phyloP scores from a whole-genome alignment of 306 rosid genomes.

The Cicer judaicum region DNA sequence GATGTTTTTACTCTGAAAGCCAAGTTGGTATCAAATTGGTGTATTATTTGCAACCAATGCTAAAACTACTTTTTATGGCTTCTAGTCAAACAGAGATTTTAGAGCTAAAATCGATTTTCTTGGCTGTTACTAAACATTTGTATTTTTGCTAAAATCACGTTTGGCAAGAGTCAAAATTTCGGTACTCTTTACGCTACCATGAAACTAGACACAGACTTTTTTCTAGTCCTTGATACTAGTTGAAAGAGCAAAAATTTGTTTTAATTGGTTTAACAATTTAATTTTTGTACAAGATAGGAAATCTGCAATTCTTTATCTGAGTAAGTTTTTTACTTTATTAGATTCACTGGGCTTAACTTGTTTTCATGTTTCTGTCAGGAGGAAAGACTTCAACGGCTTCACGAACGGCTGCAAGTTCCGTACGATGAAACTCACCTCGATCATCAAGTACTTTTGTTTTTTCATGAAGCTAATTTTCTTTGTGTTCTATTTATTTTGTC shows the following conservation, averaged over 20 bases:
- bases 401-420: constrained; percentile 75
- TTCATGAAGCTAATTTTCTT: constrained; percentile 26
- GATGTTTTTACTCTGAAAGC: background rate
- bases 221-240: background rate
- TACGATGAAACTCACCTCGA: constrained; percentile 72
- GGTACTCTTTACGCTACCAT: too few relatives aligned
- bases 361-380: constrained; percentile 55
- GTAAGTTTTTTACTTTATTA: constrained; percentile 15
- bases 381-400: constrained; percentile 83
- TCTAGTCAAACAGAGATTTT: too few relatives aligned
- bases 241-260: constrained; percentile 7
- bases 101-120: background rate
- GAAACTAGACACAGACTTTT: too few relatives aligned
- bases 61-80: too few relatives aligned
- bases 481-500: constrained; percentile 16
- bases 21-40: too few relatives aligned
- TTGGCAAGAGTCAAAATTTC: too few relatives aligned
- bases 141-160: background rate
- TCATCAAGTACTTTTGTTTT: constrained; percentile 72
- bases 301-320: background rate
- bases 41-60: too few relatives aligned
- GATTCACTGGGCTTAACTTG: constrained; percentile 9
- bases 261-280: background rate
- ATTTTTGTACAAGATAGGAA: background rate
- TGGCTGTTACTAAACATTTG: background rate